phyloP scores from a whole-genome alignment of 306 rosid genomes.

The Medicago ruthenica region DNA sequence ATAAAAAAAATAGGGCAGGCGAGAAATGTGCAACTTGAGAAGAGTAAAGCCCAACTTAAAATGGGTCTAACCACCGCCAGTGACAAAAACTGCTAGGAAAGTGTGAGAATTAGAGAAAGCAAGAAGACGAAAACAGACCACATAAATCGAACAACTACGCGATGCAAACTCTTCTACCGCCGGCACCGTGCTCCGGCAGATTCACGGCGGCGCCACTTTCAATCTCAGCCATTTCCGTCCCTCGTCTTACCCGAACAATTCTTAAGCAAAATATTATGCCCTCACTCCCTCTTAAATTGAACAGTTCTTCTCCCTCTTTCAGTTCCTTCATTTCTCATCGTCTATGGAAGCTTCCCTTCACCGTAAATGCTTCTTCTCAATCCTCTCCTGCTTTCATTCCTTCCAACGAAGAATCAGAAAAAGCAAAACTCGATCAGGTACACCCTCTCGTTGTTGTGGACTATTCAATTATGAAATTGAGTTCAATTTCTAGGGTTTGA shows the following conservation, averaged over 20 bases:
- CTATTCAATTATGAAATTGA: neutral
- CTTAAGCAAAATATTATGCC: slow-evolving; percentile 39
- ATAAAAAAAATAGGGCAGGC: too few species aligned
- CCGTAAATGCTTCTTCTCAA: slow-evolving; percentile 57
- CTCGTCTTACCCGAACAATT: slow-evolving; percentile 41
- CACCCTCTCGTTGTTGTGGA: neutral
- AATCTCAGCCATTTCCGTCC: slow-evolving; percentile 29
- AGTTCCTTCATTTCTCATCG: slow-evolving; percentile 35
- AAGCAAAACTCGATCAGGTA: slow-evolving; percentile 87
- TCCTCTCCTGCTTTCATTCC: slow-evolving; percentile 54
- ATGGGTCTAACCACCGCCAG: too few species aligned
- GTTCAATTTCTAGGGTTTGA: slow-evolving; percentile 38
- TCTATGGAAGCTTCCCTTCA: slow-evolving; percentile 46
- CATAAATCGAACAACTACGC: slow-evolving; percentile 13
- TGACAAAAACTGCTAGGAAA: too few species aligned
- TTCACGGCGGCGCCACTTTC: slow-evolving; percentile 40
- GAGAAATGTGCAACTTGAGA: too few species aligned
- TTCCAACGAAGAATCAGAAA: slow-evolving; percentile 68
- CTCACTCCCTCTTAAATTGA: slow-evolving; percentile 36
- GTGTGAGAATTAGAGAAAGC: neutral
- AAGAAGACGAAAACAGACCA: slow-evolving; percentile 25
- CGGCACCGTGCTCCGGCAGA: slow-evolving; percentile 60
- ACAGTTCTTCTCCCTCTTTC: slow-evolving; percentile 39
- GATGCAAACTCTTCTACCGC: slow-evolving; percentile 79
- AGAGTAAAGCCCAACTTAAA: too few species aligned